Base-by-base conservation (phyloP, 768 basidiomycete genomes). In the Paxillus rubicundulus region DNA sequence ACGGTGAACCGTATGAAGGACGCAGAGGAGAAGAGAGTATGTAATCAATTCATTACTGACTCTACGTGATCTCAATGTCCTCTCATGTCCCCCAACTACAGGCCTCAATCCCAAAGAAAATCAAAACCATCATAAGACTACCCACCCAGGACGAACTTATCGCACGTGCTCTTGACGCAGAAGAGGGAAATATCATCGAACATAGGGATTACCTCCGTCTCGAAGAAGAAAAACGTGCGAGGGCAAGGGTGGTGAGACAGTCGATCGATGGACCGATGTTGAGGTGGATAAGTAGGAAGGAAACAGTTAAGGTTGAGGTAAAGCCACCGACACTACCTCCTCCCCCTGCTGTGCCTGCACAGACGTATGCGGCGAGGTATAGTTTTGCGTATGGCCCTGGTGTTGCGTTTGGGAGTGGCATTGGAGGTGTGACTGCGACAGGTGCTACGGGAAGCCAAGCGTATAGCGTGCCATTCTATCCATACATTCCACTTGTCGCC, bases 81-180 rank as follows among this genome's bases (percentile, higher is more conserved):
- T 24, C 4, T 14, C 6, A 48, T 12, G 13, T 14, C 18, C 16
- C 6, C 14, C 14, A n/a, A 37, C 47, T 50, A 32, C 46, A 85
- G 84, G 81, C 82, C 12, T 74, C 84, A 0, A 56, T 73, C 9
- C 81, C 86, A 1, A 89, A 84, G 71, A 86, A 85, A 60, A 63
- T 70, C 7, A 87, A 83, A 61, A 66, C 69, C 3, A 75, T 74
- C 49, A 75, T 71, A 20, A 83, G 76, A 28, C 66, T 72, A 5
- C 79, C 76, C 40, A 90, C 90, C 0, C 92, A 95, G 61, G 87
- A 81, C n/a, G 89, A 94, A 60, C 79, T 94, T 8, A 87, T 95
- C 51, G 84, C 82, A 2, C 82, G 82, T 7, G 92, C 92, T 0
- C 79, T 94, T 16, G 89, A 92, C 60, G 90, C 85, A 47, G 92